Conservation (phyloP, 1,139 yeast species). For the Diutina scorzettiae region DNA sequence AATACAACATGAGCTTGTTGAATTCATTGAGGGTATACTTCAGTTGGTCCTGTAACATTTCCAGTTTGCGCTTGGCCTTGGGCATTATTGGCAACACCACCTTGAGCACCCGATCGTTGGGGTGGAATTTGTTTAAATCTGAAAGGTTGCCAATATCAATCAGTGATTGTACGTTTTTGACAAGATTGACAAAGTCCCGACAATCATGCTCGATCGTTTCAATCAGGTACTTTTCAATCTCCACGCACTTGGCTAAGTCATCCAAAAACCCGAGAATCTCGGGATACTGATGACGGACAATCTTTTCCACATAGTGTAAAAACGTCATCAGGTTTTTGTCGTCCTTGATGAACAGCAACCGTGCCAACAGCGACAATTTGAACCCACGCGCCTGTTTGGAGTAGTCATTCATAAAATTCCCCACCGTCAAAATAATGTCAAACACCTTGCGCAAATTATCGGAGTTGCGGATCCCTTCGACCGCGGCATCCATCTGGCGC, state of each 20-base stretch:
- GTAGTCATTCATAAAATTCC: slow-evolving; percentile 74
- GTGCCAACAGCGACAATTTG: slow-evolving; percentile 60
- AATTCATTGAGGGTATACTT: slow-evolving; percentile 54
- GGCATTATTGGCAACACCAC: slow-evolving; percentile 56
- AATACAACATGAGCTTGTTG: slow-evolving; percentile 57
- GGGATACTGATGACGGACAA: slow-evolving; percentile 57
- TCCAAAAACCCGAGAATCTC: slow-evolving; percentile 45
- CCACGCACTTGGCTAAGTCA: slow-evolving; percentile 47
- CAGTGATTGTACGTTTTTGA: slow-evolving; percentile 60
- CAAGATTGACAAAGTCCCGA: slow-evolving; percentile 39
- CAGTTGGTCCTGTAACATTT: slow-evolving; percentile 50
- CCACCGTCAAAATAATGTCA: slow-evolving; percentile 69
- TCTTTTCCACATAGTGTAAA: slow-evolving; percentile 67
- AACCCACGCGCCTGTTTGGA: slow-evolving; percentile 76
- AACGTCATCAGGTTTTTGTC: slow-evolving; percentile 70
- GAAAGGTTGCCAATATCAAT: slow-evolving; percentile 68
- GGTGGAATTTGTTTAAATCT: slow-evolving; percentile 66
- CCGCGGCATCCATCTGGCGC: slow-evolving; percentile 52
- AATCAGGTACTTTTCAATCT: slow-evolving; percentile 53
- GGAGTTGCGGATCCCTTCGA: slow-evolving; percentile 47
- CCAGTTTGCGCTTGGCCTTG: slow-evolving; percentile 56
- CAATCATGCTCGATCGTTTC: slow-evolving; percentile 60
- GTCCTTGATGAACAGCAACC: slow-evolving; percentile 68
- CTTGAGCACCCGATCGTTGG: slow-evolving; percentile 51
- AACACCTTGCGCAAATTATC: slow-evolving; percentile 51